Percentiles rank a stretch among this genome's conserved stretches.
Evolutionary conservation across 176 grass and related monocot species (phyloP).

Genomic region (Cenchrus purpureus): DNA sequence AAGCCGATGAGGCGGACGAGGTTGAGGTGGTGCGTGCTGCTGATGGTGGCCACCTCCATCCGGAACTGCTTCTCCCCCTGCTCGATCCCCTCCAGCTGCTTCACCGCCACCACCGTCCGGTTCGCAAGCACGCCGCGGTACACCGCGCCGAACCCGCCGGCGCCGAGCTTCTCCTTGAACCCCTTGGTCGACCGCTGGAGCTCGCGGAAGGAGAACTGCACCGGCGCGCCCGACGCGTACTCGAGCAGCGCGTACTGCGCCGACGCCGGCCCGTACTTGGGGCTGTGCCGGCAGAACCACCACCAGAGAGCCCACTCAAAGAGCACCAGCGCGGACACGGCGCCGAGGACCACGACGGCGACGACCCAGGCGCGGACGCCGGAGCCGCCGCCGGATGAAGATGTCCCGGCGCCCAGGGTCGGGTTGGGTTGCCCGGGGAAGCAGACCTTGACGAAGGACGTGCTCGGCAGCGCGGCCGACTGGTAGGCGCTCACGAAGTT

Average conservation of each 20-base stretch:
- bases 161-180: constrained; percentile 92
- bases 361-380: constrained; percentile 74
- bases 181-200: constrained; percentile 74
- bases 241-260: constrained; percentile 95
- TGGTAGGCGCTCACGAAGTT: constrained; percentile 79
- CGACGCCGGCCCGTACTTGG: constrained; percentile 72
- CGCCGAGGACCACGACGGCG: constrained; percentile 47
- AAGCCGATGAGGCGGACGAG: constrained; percentile 92
- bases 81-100: constrained; percentile 97
- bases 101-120: constrained; percentile 78
- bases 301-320: constrained; percentile 85
- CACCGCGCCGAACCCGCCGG: constrained; percentile 84
- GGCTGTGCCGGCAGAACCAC: constrained; percentile 74
- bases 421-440: constrained; percentile 45
- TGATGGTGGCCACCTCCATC: constrained; percentile 99
- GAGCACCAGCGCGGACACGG: constrained; percentile 56
- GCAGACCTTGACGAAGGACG: constrained; percentile 99
- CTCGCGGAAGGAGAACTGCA: constrained; percentile 89
- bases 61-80: constrained; percentile 99
- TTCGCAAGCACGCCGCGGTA: constrained; percentile 87
- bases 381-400: not conserved
- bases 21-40: constrained; percentile 98
- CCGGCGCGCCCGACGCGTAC: constrained; percentile 92
- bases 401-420: not conserved
- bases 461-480: constrained; percentile 81